phyloP scores from a whole-genome alignment of 1,284 basidiomycete species.

The Marasmius oreades region DNA sequence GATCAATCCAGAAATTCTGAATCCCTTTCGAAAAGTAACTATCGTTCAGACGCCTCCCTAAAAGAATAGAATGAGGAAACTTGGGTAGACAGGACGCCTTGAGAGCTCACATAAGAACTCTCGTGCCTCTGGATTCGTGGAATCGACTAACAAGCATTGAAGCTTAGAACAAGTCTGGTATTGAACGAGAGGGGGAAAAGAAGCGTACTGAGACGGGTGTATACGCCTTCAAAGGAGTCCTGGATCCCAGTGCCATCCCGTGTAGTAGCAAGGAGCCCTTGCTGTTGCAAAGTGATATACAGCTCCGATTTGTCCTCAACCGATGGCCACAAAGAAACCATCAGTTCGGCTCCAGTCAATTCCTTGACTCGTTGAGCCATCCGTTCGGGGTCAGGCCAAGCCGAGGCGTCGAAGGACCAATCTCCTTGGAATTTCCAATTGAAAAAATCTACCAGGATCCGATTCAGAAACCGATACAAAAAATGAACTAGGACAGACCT shows the following conservation, averaged over 20 bases:
- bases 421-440: slow-evolving; percentile 41
- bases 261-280: slow-evolving; percentile 35
- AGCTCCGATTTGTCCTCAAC: slow-evolving; percentile 38
- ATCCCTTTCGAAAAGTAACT: slow-evolving; percentile 41
- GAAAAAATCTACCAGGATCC: slow-evolving; percentile 31
- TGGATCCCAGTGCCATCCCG: slow-evolving; percentile 36
- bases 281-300: slow-evolving; percentile 30
- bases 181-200: slow-evolving; percentile 8
- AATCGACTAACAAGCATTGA: slow-evolving; percentile 21
- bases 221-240: slow-evolving; percentile 38
- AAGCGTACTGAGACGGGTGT: slow-evolving; percentile 30
- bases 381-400: slow-evolving; percentile 34
- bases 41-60: slow-evolving; percentile 38
- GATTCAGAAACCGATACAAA: neutral
- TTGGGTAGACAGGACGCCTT: neutral
- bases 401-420: slow-evolving; percentile 37
- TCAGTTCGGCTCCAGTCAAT: slow-evolving; percentile 42
- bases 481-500: slow-evolving; percentile 18
- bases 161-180: neutral
- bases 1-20: slow-evolving; percentile 42
- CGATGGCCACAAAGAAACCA: slow-evolving; percentile 41
- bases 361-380: slow-evolving; percentile 36
- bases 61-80: neutral
- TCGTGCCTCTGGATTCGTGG: slow-evolving; percentile 29
- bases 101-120: slow-evolving; percentile 28